Percentiles rank a stretch among this genome's conserved stretches.
These are phyloP conservation scores for Cladosporium colombiae DNA, from an alignment of 2,329 filamentous ascomycete genomes.

Conservation along the genomic window DNA sequence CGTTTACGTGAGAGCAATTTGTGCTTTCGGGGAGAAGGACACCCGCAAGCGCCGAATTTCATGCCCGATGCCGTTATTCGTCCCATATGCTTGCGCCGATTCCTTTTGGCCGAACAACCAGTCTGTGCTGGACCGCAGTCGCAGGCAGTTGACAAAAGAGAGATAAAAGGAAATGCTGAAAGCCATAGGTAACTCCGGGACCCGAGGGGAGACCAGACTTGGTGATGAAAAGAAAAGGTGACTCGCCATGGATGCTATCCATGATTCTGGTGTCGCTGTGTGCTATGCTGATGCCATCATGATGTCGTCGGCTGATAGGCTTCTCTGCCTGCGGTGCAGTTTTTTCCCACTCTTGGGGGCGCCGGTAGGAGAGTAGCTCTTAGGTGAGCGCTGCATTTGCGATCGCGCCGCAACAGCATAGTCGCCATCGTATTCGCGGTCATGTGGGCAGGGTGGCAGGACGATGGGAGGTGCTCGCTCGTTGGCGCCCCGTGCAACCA, in stretches of 20 bases:
- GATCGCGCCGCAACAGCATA: background rate
- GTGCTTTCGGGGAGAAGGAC: background rate
- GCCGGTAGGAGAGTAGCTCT: constrained; percentile 17
- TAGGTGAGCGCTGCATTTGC: background rate
- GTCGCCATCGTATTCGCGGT: constrained; percentile 11
- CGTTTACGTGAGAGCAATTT: background rate
- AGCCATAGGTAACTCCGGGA: background rate
- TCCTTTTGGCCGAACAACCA: background rate
- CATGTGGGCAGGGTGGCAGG: constrained; percentile 35
- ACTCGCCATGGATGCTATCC: background rate
- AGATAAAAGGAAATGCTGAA: background rate
- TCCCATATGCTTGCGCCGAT: background rate
- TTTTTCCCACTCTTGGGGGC: constrained; percentile 1
- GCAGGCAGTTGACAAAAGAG: background rate
- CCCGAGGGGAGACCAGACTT: background rate
- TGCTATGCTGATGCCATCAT: constrained; percentile 1
- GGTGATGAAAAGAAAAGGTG: background rate
- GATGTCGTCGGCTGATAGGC: constrained; percentile 18
- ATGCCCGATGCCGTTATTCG: background rate
- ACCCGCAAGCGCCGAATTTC: background rate
- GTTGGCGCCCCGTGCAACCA: constrained; percentile 36
- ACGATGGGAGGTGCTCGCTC: constrained; percentile 36
- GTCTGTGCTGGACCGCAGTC: background rate
- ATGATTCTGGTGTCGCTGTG: background rate
- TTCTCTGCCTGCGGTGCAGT: constrained; percentile 21